These are phyloP conservation scores for Aspergillus terreus DNA, from an alignment of 2,329 filamentous ascomycete genomes.

Conservation along the genomic window DNA sequence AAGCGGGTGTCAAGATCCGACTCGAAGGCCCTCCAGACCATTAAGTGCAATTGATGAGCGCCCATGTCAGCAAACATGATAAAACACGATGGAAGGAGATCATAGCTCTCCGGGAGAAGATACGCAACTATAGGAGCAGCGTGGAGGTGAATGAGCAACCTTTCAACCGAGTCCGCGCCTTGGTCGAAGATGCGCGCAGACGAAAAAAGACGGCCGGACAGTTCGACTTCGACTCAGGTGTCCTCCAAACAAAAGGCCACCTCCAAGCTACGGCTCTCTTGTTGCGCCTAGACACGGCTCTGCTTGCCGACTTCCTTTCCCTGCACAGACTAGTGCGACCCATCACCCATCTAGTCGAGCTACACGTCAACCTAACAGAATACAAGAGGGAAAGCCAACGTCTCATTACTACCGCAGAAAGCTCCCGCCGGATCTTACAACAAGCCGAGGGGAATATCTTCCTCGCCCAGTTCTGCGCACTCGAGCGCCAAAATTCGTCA, in stretches of 20 bases:
- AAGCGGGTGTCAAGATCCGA: conserved; percentile 11
- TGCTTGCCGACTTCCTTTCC: conserved; percentile 44
- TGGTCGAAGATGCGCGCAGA: conserved; percentile 32
- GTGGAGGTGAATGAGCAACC: conserved; percentile 39
- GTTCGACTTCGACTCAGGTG: conserved; percentile 26
- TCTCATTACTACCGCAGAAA: conserved; percentile 37
- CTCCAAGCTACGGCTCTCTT: conserved; percentile 45
- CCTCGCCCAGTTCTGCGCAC: conserved; percentile 46
- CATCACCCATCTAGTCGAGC: neutral
- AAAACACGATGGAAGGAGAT: conserved; percentile 20
- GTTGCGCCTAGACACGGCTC: conserved; percentile 47
- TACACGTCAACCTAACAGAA: conserved; percentile 6
- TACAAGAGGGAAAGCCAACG: conserved; percentile 39
- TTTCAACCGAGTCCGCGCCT: conserved; percentile 32
- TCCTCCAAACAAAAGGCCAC: conserved; percentile 34
- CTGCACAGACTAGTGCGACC: conserved; percentile 12
- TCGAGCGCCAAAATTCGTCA: conserved; percentile 29
- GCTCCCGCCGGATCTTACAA: conserved; percentile 9
- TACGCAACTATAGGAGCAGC: conserved; percentile 26
- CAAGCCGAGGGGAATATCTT: conserved; percentile 51
- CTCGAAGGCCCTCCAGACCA: conserved; percentile 16
- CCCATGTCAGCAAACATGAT: conserved; percentile 18
- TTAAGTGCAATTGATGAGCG: conserved; percentile 23
- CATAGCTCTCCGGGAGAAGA: conserved; percentile 22
- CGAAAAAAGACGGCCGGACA: conserved; percentile 20